These are phyloP conservation scores for Phytopythium sindhum DNA, from an alignment of 352 stramenopile genomes.

Conservation along the genomic window DNA sequence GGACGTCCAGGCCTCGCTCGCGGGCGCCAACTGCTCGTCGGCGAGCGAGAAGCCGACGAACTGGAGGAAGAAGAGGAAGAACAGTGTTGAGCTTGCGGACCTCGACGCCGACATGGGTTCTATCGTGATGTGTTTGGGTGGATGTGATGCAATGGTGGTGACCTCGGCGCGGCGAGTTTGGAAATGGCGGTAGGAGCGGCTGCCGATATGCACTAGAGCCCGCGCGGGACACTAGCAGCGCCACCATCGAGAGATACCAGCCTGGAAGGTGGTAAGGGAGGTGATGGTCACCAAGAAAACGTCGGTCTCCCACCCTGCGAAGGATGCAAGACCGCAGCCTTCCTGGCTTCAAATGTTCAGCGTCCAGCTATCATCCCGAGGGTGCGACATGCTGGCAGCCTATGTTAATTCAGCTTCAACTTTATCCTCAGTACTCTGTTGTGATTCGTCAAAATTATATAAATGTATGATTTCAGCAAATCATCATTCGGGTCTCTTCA, in stretches of 20 bases:
- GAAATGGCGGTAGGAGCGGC: background rate
- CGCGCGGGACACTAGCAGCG: background rate
- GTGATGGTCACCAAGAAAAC: no score
- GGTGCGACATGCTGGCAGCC: constrained; percentile 3
- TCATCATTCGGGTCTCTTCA: background rate
- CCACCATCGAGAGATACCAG: background rate
- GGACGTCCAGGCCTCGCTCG: constrained; percentile 15
- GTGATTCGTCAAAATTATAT: background rate
- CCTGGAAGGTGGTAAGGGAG: background rate
- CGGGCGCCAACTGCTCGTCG: constrained; percentile 9
- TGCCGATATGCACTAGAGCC: background rate
- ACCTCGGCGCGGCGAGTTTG: background rate
- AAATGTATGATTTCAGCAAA: background rate
- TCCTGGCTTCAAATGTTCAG: constrained; percentile 1
- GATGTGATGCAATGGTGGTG: background rate
- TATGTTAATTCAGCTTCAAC: constrained; percentile 4
- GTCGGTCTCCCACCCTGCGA: no score
- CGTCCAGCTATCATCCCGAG: background rate
- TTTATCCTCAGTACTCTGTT: background rate
- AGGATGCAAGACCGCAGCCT: background rate
- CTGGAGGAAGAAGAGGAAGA: constrained; percentile 11
- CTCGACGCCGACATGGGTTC: background rate
- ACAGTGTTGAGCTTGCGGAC: background rate
- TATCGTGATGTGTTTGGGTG: background rate
- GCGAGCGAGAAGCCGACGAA: background rate